Percentiles rank a stretch among this genome's conserved stretches.
Evolutionary conservation across 257 asterid species (phyloP).

Genomic region (Solanum sejunctum): DNA sequence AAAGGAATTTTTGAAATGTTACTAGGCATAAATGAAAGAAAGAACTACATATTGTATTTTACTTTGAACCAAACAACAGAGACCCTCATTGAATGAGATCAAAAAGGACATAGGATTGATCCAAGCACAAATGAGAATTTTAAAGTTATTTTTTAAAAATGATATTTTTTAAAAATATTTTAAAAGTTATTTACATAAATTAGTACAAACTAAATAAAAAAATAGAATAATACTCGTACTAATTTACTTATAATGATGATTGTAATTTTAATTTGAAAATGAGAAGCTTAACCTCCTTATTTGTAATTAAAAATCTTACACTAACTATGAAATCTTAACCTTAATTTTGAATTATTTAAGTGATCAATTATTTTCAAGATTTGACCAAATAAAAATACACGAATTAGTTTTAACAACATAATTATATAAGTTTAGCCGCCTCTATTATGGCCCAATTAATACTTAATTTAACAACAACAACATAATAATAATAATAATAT

Average conservation of each 20-base stretch:
- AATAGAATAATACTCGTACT: too few relatives aligned
- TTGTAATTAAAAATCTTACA: background rate
- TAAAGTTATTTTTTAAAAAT: background rate
- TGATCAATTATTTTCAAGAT: background rate
- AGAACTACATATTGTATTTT: background rate
- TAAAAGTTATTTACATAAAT: too few relatives aligned
- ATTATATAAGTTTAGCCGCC: background rate
- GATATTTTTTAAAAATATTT: too few relatives aligned
- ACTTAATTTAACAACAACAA: too few relatives aligned
- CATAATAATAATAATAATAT: too few relatives aligned
- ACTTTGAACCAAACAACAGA: background rate
- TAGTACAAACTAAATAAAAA: too few relatives aligned
- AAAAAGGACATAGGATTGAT: background rate
- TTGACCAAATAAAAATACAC: background rate
- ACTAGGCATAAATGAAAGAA: background rate
- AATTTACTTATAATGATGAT: background rate
- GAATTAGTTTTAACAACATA: background rate
- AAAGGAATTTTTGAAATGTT: too few relatives aligned
- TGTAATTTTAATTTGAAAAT: too few relatives aligned
- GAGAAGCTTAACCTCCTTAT: background rate
- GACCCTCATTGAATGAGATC: background rate
- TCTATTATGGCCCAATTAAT: background rate
- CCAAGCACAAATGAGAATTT: background rate
- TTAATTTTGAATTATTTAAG: background rate
- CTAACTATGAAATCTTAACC: background rate